Conservation (phyloP, 2,329 filamentous ascomycete species). For the Sarocladium kiliense region DNA sequence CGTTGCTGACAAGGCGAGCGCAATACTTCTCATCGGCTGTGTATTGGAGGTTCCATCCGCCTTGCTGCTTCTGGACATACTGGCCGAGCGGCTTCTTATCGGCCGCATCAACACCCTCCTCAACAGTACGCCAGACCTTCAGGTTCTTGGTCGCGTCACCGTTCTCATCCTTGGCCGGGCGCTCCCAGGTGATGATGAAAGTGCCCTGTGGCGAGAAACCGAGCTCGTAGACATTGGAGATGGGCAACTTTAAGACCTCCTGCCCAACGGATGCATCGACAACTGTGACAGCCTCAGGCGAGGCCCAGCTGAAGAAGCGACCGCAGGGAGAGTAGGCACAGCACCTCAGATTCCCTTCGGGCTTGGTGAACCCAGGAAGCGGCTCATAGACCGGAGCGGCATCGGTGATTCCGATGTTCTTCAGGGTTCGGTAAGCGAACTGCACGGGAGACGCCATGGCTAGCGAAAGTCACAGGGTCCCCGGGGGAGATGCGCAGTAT, state of each 20-base stretch:
- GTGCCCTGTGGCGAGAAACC: constrained; percentile 90
- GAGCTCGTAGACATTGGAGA: constrained; percentile 86
- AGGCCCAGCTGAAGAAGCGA: constrained; percentile 93
- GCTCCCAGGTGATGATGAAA: constrained; percentile 95
- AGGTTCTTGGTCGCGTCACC: constrained; percentile 94
- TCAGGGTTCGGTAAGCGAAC: constrained; percentile 95
- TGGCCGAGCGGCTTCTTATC: constrained; percentile 74
- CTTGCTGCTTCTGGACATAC: constrained; percentile 94
- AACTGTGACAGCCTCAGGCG: constrained; percentile 78
- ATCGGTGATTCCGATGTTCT: constrained; percentile 91
- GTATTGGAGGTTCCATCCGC: constrained; percentile 96
- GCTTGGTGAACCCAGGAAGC: constrained; percentile 77
- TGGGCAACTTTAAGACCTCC: constrained; percentile 67
- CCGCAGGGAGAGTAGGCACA: constrained; percentile 94
- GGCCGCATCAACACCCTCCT: constrained; percentile 55
- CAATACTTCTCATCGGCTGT: constrained; percentile 90
- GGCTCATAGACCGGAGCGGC: constrained; percentile 82
- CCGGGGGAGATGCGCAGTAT: constrained; percentile 19
- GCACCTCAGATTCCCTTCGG: constrained; percentile 91
- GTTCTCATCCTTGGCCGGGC: constrained; percentile 84
- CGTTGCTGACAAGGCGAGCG: constrained; percentile 89
- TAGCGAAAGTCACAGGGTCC: constrained; percentile 77
- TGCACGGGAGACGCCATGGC: constrained; percentile 91
- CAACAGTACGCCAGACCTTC: constrained; percentile 88
- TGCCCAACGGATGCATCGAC: constrained; percentile 75